Evolutionary conservation across 2,329 filamentous ascomycete genomes (phyloP).

Genomic region (Trichoderma guizhouense): DNA sequence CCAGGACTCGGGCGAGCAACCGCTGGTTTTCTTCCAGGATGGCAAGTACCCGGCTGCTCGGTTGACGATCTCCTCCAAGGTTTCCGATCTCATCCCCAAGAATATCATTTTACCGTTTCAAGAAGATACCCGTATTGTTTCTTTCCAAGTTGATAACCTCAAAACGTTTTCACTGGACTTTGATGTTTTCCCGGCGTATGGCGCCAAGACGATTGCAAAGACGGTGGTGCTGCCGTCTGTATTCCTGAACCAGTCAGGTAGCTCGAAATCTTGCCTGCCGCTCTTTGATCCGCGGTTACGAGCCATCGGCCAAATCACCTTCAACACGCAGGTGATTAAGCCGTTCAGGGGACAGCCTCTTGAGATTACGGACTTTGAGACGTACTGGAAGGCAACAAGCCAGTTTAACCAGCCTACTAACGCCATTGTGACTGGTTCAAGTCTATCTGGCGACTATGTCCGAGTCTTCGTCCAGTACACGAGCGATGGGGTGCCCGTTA

Average conservation of each 20-base stretch:
- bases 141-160: constrained; percentile 92
- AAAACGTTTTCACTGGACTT: constrained; percentile 94
- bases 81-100: constrained; percentile 91
- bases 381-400: constrained; percentile 98
- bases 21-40: constrained; percentile 93
- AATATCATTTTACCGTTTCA: constrained; percentile 95
- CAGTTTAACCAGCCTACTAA: constrained; percentile 78
- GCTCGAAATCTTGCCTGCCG: constrained; percentile 77
- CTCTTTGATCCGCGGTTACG: constrained; percentile 89
- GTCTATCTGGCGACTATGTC: constrained; percentile 92
- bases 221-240: constrained; percentile 86
- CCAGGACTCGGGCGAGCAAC: constrained; percentile 68
- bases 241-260: constrained; percentile 72
- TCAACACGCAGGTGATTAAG: constrained; percentile 94
- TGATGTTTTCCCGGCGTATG: constrained; percentile 95
- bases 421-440: constrained; percentile 90
- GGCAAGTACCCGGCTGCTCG: constrained; percentile 94
- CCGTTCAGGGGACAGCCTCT: constrained; percentile 89
- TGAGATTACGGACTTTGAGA: constrained; percentile 97
- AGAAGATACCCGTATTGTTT: constrained; percentile 89
- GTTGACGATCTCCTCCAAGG: constrained; percentile 93
- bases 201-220: constrained; percentile 94
- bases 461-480: constrained; percentile 90
- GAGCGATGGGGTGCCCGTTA: constrained; percentile 77
- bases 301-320: constrained; percentile 89